Evolutionary conservation across 2,329 filamentous ascomycete species (phyloP).

Genomic region (Dothistroma pini): DNA sequence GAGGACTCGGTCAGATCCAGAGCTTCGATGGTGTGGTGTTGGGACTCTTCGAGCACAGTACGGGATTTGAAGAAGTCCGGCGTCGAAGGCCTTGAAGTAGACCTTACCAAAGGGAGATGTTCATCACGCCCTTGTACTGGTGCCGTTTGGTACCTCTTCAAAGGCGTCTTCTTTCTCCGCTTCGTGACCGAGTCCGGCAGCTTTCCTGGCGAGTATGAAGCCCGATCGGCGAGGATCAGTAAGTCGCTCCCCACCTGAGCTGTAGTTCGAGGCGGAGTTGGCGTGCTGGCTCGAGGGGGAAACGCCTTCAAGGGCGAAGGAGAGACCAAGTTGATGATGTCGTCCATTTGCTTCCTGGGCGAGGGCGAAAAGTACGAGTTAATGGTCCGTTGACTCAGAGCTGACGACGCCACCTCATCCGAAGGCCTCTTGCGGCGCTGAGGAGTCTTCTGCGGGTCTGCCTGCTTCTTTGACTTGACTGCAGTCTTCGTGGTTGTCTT

Average conservation of each 20-base stretch:
- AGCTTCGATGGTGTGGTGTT: slow-evolving; percentile 13
- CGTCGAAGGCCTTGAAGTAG: neutral
- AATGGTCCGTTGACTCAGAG: slow-evolving; percentile 27
- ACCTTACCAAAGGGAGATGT: neutral
- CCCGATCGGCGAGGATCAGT: neutral
- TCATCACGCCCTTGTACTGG: slow-evolving; percentile 22
- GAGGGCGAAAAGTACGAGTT: slow-evolving; percentile 29
- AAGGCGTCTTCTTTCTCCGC: slow-evolving; percentile 27
- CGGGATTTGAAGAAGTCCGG: neutral
- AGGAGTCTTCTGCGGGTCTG: slow-evolving; percentile 22
- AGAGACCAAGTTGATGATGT: slow-evolving; percentile 32
- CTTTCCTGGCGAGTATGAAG: slow-evolving; percentile 4
- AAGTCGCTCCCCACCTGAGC: slow-evolving; percentile 16
- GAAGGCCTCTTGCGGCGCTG: slow-evolving; percentile 29
- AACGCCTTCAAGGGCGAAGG: slow-evolving; percentile 24
- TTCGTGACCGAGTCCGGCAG: slow-evolving; percentile 35
- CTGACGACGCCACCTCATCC: slow-evolving; percentile 25
- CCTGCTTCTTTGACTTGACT: slow-evolving; percentile 2
- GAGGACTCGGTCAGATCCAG: slow-evolving; percentile 20
- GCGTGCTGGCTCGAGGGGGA: slow-evolving; percentile 12
- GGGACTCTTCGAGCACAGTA: neutral
- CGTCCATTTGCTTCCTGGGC: slow-evolving; percentile 23
- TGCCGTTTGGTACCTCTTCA: slow-evolving; percentile 32
- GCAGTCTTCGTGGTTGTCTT: neutral
- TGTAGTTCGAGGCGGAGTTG: slow-evolving; percentile 13